These are phyloP conservation scores for Diaporthe sp. DNA, from an alignment of 2,329 filamentous ascomycete genomes.

Conservation along the genomic window DNA sequence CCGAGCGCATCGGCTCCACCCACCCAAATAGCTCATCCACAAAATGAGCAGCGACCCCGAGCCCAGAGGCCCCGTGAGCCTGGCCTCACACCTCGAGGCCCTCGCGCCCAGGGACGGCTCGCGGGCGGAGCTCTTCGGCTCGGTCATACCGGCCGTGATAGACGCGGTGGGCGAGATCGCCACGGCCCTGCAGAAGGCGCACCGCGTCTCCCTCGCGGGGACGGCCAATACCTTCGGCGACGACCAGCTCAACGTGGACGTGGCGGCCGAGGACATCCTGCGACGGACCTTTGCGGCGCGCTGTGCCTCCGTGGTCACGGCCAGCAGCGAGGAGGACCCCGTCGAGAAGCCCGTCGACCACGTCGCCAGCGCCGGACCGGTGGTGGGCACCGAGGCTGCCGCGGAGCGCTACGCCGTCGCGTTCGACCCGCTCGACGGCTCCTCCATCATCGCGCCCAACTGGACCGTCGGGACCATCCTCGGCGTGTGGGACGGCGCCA, in stretches of 20 bases:
- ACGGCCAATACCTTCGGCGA: slow-evolving; percentile 68
- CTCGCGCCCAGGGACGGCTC: slow-evolving; percentile 38
- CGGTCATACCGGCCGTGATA: slow-evolving; percentile 61
- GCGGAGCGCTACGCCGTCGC: slow-evolving; percentile 65
- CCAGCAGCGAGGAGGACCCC: slow-evolving; percentile 71
- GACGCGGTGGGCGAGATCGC: slow-evolving; percentile 57
- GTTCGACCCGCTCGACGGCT: slow-evolving; percentile 73
- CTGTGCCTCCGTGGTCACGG: slow-evolving; percentile 58
- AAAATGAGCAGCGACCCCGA: background rate
- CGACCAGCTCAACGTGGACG: slow-evolving; percentile 68
- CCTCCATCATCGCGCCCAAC: slow-evolving; percentile 68
- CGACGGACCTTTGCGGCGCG: slow-evolving; percentile 51
- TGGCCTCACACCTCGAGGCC: slow-evolving; percentile 37
- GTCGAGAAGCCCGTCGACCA: slow-evolving; percentile 53
- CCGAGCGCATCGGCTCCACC: background rate
- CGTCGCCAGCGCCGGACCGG: background rate
- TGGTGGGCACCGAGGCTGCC: background rate
- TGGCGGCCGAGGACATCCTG: slow-evolving; percentile 60
- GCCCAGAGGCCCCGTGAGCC: slow-evolving; percentile 13
- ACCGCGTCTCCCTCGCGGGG: slow-evolving; percentile 58
- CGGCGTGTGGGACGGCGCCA: slow-evolving; percentile 65
- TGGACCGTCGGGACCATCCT: slow-evolving; percentile 70
- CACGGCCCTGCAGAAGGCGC: slow-evolving; percentile 53
- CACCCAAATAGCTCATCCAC: background rate
- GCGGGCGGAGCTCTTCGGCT: slow-evolving; percentile 50